Percentiles rank a stretch among this genome's conserved stretches.
phyloP scores from a whole-genome alignment of 495 filamentous ascomycete genomes.

The Pseudomonodictys pantanalensis region DNA sequence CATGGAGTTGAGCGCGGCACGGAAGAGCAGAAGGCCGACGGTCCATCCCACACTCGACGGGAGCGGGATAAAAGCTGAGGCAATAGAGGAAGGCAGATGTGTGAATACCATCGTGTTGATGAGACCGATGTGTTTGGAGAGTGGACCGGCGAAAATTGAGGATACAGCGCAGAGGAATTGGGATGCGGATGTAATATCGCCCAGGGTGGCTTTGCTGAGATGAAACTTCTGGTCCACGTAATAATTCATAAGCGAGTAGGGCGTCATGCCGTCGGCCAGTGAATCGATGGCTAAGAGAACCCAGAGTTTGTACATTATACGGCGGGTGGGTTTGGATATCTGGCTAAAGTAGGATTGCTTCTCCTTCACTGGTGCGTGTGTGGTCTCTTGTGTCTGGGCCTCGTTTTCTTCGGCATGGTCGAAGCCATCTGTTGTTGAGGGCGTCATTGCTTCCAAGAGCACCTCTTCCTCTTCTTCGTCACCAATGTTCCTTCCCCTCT shows the following conservation, averaged over 20 bases:
- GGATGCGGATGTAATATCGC: slow-evolving; percentile 25
- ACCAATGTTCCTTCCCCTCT: slow-evolving; percentile 12
- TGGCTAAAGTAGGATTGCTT: slow-evolving; percentile 52
- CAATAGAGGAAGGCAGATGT: slow-evolving; percentile 71
- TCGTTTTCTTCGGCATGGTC: slow-evolving; percentile 25
- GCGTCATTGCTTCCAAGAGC: slow-evolving; percentile 18
- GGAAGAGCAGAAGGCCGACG: slow-evolving; percentile 58
- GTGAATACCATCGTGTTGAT: slow-evolving; percentile 89
- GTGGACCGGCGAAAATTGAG: slow-evolving; percentile 68
- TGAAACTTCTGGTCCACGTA: slow-evolving; percentile 74
- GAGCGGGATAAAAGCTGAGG: slow-evolving; percentile 66
- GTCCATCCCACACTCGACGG: slow-evolving; percentile 56
- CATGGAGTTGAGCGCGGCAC: slow-evolving; percentile 71
- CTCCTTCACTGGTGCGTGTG: too few species aligned
- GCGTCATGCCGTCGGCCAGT: slow-evolving; percentile 73
- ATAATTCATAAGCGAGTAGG: slow-evolving; percentile 51
- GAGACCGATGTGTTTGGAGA: slow-evolving; percentile 73
- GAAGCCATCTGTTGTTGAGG: slow-evolving; percentile 7
- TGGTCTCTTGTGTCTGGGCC: neutral
- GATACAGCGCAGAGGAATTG: slow-evolving; percentile 63
- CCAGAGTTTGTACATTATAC: slow-evolving; percentile 66
- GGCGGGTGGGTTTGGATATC: slow-evolving; percentile 49
- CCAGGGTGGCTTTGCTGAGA: slow-evolving; percentile 57
- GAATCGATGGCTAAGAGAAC: slow-evolving; percentile 78
- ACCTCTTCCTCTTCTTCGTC: slow-evolving; percentile 35